Evolutionary conservation across 495 filamentous ascomycete genomes (phyloP).

Genomic region (Penicillium pancosmium): DNA sequence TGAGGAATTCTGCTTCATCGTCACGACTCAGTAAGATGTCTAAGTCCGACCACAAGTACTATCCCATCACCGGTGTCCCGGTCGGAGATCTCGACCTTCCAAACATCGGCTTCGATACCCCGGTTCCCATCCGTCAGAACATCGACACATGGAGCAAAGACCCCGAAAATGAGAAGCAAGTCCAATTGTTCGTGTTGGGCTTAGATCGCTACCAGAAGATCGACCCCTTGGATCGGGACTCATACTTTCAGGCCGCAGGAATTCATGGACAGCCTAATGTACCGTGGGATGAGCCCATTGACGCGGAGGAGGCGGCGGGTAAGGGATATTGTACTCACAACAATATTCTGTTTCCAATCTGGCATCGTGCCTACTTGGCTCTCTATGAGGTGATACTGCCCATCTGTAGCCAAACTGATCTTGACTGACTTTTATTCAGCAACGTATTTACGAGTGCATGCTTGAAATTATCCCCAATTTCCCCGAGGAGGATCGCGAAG

Average conservation of each 20-base stretch:
- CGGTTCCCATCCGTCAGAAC: constrained; percentile 13
- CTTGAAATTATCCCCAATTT: constrained; percentile 31
- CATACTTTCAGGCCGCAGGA: constrained; percentile 40
- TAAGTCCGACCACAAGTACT: constrained; percentile 8
- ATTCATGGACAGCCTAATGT: constrained; percentile 50
- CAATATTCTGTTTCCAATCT: constrained; percentile 47
- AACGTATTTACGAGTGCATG: constrained; percentile 31
- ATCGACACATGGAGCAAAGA: constrained; percentile 19
- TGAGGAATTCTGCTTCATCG: not conserved
- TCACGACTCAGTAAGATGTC: not conserved
- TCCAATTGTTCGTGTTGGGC: constrained; percentile 37
- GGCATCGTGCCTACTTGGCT: constrained; percentile 51
- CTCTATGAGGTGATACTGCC: constrained; percentile 43
- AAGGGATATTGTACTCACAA: constrained; percentile 36
- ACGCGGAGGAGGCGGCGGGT: constrained; percentile 23
- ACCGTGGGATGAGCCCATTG: constrained; percentile 38
- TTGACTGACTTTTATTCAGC: constrained; percentile 13
- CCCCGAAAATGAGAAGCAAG: constrained; percentile 19
- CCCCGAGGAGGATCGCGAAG: constrained; percentile 17
- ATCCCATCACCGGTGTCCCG: constrained; percentile 9
- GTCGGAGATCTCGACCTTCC: constrained; percentile 1
- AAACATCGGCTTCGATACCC: not conserved
- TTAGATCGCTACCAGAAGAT: constrained; percentile 30
- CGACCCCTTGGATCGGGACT: constrained; percentile 13
- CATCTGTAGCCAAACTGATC: constrained; percentile 26